These are phyloP conservation scores for Saraca asoca DNA, from an alignment of 331 rosid genomes.

Conservation along the genomic window DNA sequence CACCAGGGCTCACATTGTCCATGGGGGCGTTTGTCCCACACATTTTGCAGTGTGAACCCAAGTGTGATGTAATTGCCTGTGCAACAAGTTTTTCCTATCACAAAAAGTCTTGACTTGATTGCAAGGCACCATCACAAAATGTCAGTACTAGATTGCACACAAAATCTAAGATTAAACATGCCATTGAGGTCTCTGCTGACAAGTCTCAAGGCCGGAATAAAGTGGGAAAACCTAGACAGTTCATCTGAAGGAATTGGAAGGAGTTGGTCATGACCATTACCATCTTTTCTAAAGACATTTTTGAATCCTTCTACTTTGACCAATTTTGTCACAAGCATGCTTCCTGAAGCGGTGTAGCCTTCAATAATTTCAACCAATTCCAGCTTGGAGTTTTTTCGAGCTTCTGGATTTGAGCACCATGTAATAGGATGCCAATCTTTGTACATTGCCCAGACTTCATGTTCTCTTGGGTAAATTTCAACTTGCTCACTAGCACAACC, in stretches of 20 bases:
- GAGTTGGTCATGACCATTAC: neutral
- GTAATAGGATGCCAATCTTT: neutral
- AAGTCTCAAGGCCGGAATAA: neutral
- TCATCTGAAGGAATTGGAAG: neutral
- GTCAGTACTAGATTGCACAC: neutral
- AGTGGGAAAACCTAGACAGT: neutral
- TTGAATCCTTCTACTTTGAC: neutral
- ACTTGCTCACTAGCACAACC: neutral
- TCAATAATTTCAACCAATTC: no score
- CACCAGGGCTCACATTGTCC: no score
- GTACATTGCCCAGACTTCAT: slow-evolving; percentile 24
- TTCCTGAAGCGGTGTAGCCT: no score
- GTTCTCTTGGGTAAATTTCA: slow-evolving; percentile 1
- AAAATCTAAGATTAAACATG: slow-evolving; percentile 10
- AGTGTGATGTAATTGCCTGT: no score
- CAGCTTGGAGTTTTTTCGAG: neutral
- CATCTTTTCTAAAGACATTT: neutral
- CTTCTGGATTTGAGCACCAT: neutral
- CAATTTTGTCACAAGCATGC: no score
- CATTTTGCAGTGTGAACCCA: no score
- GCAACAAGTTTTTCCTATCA: neutral
- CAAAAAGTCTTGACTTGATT: neutral
- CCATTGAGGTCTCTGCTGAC: slow-evolving; percentile 4
- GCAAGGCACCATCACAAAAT: neutral
- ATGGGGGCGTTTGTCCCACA: no score